Conservation (phyloP, 2,329 filamentous ascomycete species). For the Pseudogymnoascus sp. region DNA sequence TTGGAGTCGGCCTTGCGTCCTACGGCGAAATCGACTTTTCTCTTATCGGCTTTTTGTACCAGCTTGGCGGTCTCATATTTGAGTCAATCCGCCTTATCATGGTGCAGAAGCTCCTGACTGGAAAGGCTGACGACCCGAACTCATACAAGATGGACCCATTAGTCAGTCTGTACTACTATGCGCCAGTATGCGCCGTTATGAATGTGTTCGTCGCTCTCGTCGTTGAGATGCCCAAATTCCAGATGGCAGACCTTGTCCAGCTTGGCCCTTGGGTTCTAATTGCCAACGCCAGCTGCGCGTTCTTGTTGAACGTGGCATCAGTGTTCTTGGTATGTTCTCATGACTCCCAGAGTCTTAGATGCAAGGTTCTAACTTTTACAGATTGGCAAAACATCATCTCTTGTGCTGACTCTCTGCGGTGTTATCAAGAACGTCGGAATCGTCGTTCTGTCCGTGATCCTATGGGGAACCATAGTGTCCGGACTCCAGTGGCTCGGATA, state of each 20-base stretch:
- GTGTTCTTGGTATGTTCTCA: slow-evolving; percentile 66
- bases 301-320: slow-evolving; percentile 73
- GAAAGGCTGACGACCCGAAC: slow-evolving; percentile 29
- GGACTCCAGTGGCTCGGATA: slow-evolving; percentile 9
- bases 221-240: slow-evolving; percentile 60
- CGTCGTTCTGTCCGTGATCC: slow-evolving; percentile 5
- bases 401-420: slow-evolving; percentile 78
- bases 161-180: slow-evolving; percentile 84
- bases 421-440: slow-evolving; percentile 55
- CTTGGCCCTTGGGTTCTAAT: slow-evolving; percentile 57
- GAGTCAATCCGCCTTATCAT: slow-evolving; percentile 77
- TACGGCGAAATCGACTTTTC: slow-evolving; percentile 63
- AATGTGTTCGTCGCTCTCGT: slow-evolving; percentile 64
- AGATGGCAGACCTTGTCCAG: slow-evolving; percentile 56
- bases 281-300: slow-evolving; percentile 70
- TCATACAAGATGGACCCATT: slow-evolving; percentile 71
- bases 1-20: slow-evolving; percentile 45
- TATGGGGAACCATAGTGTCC: slow-evolving; percentile 3
- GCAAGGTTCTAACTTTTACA: slow-evolving; percentile 29
- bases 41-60: slow-evolving; percentile 57
- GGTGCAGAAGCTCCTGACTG: slow-evolving; percentile 72
- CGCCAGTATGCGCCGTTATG: slow-evolving; percentile 74
- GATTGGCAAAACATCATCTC: slow-evolving; percentile 82
- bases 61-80: slow-evolving; percentile 68
- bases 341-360: background rate